phyloP scores from a whole-genome alignment of 805 yeast species.

The Cyberlindnera petersonii region DNA sequence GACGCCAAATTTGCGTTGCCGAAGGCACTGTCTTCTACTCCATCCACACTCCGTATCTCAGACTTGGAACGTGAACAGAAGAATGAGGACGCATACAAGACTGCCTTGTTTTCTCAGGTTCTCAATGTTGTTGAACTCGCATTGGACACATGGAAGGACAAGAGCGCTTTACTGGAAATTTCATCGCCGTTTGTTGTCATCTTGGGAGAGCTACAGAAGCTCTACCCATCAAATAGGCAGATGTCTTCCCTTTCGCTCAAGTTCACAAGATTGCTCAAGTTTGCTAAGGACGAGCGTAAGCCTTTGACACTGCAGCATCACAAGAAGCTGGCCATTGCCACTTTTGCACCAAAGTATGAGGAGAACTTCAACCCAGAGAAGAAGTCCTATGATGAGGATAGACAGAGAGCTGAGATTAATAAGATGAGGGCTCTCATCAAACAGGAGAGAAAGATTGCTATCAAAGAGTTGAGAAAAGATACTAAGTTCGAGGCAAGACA shows the following conservation, averaged over 20 bases:
- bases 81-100: constrained; percentile 29
- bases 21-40: constrained; percentile 2
- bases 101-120: constrained; percentile 27
- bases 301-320: constrained; percentile 84
- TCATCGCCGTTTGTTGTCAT: constrained; percentile 43
- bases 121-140: constrained; percentile 31
- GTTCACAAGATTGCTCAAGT: constrained; percentile 45
- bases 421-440: constrained; percentile 83
- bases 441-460: constrained; percentile 83
- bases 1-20: constrained; percentile 27
- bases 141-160: constrained; percentile 55
- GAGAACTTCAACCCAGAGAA: constrained; percentile 95
- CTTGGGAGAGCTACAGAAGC: constrained; percentile 37
- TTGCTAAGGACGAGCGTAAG: constrained; percentile 46
- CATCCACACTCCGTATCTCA: constrained; percentile 16
- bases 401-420: constrained; percentile 73
- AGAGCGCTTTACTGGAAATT: constrained; percentile 58
- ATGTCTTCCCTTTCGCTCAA: constrained; percentile 39
- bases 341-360: constrained; percentile 87
- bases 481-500: constrained; percentile 83
- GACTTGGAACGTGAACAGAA: constrained; percentile 20
- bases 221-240: constrained; percentile 32
- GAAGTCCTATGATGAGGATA: constrained; percentile 84
- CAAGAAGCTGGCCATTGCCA: constrained; percentile 76
- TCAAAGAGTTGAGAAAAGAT: constrained; percentile 90